Percentiles rank a stretch among this genome's conserved stretches.
These are phyloP conservation scores for Lactarius sanguifluus DNA, from an alignment of 768 basidiomycete genomes.

Conservation along the genomic window DNA sequence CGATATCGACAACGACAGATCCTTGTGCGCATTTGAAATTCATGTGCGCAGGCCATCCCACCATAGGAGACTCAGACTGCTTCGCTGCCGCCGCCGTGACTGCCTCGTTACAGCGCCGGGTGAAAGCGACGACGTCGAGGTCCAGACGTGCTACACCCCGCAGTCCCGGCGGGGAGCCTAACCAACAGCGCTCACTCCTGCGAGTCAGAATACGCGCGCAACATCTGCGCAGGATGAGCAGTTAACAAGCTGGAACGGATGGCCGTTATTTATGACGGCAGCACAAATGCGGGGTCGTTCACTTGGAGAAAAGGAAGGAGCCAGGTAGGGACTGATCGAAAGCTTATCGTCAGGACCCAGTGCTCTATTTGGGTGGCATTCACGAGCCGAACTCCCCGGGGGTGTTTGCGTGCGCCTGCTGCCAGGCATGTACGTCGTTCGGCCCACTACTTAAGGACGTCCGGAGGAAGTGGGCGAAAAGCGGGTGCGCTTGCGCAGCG, in stretches of 20 bases:
- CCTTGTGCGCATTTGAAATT: background rate
- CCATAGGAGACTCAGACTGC: slow-evolving; percentile 1
- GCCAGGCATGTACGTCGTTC: slow-evolving; percentile 63
- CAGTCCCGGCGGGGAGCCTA: slow-evolving; percentile 47
- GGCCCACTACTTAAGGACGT: slow-evolving; percentile 69
- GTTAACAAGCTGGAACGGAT: slow-evolving; percentile 77
- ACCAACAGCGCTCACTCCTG: slow-evolving; percentile 81
- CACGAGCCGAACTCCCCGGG: slow-evolving; percentile 57
- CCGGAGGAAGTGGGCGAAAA: slow-evolving; percentile 64
- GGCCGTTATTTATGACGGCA: slow-evolving; percentile 43
- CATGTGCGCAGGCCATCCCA: too few species aligned
- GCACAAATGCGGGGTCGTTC: background rate
- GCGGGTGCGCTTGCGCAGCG: slow-evolving; percentile 61
- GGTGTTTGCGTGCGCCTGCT: slow-evolving; percentile 45
- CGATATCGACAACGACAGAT: too few species aligned
- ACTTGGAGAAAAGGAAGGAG: background rate
- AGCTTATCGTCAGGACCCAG: slow-evolving; percentile 79
- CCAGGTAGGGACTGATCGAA: background rate
- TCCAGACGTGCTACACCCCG: slow-evolving; percentile 47
- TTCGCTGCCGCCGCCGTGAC: slow-evolving; percentile 22
- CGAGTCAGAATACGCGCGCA: slow-evolving; percentile 68
- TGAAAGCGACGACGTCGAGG: too few species aligned
- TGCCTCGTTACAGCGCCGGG: slow-evolving; percentile 22
- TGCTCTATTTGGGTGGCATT: slow-evolving; percentile 66
- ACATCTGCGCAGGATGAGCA: slow-evolving; percentile 71